phyloP scores from a whole-genome alignment of 2,329 filamentous ascomycete genomes.

The Cercospora brassicicola region DNA sequence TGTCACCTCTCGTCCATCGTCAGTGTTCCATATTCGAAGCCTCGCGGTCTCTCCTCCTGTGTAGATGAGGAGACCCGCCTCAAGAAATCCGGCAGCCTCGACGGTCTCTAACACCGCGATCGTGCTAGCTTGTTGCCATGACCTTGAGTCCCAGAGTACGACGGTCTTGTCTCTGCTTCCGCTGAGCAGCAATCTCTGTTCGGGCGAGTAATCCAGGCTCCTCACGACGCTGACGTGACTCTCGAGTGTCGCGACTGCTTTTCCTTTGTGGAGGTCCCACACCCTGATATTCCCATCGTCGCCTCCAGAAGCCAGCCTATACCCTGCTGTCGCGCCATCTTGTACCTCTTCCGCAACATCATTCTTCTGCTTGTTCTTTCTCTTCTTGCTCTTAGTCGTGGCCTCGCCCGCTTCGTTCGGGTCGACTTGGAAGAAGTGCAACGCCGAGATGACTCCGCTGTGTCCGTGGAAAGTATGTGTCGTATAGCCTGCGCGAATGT shows the following conservation, averaged over 20 bases:
- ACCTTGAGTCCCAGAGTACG: constrained; percentile 83
- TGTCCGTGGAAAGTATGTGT: constrained; percentile 96
- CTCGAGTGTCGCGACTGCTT: constrained; percentile 73
- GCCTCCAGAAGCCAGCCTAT: constrained; percentile 82
- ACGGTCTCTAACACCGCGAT: constrained; percentile 83
- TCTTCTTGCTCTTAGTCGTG: constrained; percentile 43
- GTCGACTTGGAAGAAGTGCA: constrained; percentile 78
- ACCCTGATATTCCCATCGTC: constrained; percentile 91
- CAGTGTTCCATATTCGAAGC: constrained; percentile 79
- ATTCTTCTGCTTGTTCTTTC: constrained; percentile 50
- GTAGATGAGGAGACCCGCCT: constrained; percentile 69
- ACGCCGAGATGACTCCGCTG: constrained; percentile 83
- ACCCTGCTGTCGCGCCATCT: constrained; percentile 58
- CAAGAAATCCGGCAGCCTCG: constrained; percentile 78
- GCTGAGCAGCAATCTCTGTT: constrained; percentile 75
- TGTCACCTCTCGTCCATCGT: constrained; percentile 76
- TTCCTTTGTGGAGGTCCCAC: constrained; percentile 86
- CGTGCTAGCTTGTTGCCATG: constrained; percentile 79
- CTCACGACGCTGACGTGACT: constrained; percentile 96
- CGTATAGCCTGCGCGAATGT: constrained; percentile 82
- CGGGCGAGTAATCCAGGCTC: constrained; percentile 74
- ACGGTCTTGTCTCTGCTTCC: constrained; percentile 90
- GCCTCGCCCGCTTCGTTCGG: constrained; percentile 22
- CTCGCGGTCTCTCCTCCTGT: constrained; percentile 82
- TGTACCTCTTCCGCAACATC: constrained; percentile 50